A percentile compares a stretch with the other conserved stretches of the same genome.
These are phyloP conservation scores for Trypanosoma caninum DNA, from an alignment of 208 protist species.

Conservation along the genomic window DNA sequence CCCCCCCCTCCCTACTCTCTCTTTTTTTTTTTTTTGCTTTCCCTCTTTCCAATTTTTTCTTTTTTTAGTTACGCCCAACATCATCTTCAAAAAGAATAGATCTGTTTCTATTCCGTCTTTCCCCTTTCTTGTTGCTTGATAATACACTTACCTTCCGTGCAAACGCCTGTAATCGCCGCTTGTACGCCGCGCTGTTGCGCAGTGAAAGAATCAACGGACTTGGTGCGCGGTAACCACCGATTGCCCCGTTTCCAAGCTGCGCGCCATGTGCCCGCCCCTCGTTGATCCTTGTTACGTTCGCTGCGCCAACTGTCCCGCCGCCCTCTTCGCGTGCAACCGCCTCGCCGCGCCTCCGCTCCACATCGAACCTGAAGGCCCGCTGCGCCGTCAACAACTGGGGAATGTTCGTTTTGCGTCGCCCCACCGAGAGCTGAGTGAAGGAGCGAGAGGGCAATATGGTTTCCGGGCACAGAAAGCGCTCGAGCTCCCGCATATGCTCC, in stretches of 20 bases:
- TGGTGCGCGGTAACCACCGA: conserved; percentile 72
- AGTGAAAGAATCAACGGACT: conserved; percentile 86
- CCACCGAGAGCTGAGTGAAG: neutral
- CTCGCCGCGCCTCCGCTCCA: neutral
- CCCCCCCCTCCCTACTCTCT: neutral
- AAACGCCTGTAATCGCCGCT: conserved; percentile 21
- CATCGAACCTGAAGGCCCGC: neutral
- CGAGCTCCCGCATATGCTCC: conserved; percentile 52
- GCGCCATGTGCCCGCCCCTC: too few species aligned
- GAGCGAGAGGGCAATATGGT: neutral
- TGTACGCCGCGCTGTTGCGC: conserved; percentile 62
- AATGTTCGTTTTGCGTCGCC: neutral
- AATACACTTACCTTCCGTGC: conserved; percentile 10
- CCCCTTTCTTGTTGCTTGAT: neutral
- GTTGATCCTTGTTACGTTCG: conserved; percentile 17
- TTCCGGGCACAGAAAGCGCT: conserved; percentile 47
- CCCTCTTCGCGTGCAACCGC: neutral
- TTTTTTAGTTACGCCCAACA: neutral
- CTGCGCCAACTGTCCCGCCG: conserved; percentile 2
- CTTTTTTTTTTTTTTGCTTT: neutral
- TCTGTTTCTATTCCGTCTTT: neutral
- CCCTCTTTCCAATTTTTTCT: neutral
- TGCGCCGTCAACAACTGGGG: neutral
- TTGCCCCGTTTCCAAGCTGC: too few species aligned
- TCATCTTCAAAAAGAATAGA: conserved; percentile 6